A percentile compares a stretch with the other conserved stretches of the same genome.
Conservation (phyloP, 2,329 filamentous ascomycete genomes). For the Botrytis hyacinthi region DNA sequence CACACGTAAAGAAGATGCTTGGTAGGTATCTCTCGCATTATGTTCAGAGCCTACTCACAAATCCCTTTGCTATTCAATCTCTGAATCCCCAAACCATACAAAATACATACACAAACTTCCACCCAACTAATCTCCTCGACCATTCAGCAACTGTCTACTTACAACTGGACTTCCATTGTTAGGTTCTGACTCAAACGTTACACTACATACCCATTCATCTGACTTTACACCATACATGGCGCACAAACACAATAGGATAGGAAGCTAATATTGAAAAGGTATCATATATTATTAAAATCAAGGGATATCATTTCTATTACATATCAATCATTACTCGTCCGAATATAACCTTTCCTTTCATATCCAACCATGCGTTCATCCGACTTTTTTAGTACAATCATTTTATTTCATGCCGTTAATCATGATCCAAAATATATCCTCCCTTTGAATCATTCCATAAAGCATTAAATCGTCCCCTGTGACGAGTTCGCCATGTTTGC, state of each 20-base stretch:
- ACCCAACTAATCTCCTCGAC: too few relatives aligned
- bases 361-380: not conserved
- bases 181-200: too few relatives aligned
- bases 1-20: too few relatives aligned
- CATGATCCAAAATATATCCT: not conserved
- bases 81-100: too few relatives aligned
- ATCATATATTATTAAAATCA: constrained; percentile 1
- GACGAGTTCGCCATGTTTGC: not conserved
- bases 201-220: not conserved
- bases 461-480: not conserved
- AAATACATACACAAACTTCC: too few relatives aligned
- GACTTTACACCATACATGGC: too few relatives aligned
- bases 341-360: not conserved
- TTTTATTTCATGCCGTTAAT: not conserved
- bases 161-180: too few relatives aligned
- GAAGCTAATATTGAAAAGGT: not conserved
- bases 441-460: not conserved
- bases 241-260: not conserved
- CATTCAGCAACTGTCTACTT: too few relatives aligned
- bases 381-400: constrained; percentile 3
- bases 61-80: too few relatives aligned
- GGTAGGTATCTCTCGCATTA: too few relatives aligned
- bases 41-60: too few relatives aligned
- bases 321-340: constrained; percentile 14
- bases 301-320: constrained; percentile 10